A percentile compares a stretch with the other conserved stretches of the same genome.
Conservation (phyloP, 257 asterid species). For the Fraxinus pennsylvanica region DNA sequence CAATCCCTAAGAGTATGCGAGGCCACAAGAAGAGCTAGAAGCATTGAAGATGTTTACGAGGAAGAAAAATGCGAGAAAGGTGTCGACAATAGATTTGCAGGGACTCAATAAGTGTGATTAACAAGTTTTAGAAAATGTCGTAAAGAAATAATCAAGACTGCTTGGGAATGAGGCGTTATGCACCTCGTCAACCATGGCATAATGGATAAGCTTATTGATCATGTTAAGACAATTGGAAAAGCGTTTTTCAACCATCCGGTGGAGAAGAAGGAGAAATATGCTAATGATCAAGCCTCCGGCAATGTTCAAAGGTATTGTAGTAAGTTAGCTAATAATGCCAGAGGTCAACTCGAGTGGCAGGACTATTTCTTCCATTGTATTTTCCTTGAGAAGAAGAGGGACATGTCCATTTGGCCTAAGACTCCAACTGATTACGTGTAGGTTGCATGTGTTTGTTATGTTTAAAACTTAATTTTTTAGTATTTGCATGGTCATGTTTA, state of each 20-base stretch:
- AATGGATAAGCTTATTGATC: conserved; percentile 37
- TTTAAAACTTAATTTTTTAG: too few species aligned
- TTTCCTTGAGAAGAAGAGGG: conserved; percentile 61
- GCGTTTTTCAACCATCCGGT: conserved; percentile 60
- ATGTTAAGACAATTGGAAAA: conserved; percentile 59
- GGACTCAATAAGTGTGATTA: conserved; percentile 45
- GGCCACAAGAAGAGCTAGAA: conserved; percentile 64
- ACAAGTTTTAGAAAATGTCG: conserved; percentile 42
- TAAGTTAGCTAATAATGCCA: conserved; percentile 69
- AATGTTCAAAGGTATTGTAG: conserved; percentile 89
- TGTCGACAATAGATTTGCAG: conserved; percentile 55
- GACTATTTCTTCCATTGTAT: conserved; percentile 77
- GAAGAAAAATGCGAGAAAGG: conserved; percentile 54
- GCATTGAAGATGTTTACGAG: conserved; percentile 58
- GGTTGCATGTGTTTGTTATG: conserved; percentile 24
- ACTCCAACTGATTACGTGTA: conserved; percentile 73
- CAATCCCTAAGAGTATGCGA: conserved; percentile 73
- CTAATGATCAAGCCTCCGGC: conserved; percentile 72
- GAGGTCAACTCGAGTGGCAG: conserved; percentile 87
- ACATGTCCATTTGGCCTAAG: conserved; percentile 75
- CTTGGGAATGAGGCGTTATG: conserved; percentile 75
- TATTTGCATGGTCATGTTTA: too few species aligned
- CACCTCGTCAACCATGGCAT: conserved; percentile 80
- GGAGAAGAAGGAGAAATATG: conserved; percentile 91
- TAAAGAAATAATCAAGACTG: conserved; percentile 61